These are phyloP conservation scores for Striga asiatica DNA, from an alignment of 257 asterid genomes.

Conservation along the genomic window DNA sequence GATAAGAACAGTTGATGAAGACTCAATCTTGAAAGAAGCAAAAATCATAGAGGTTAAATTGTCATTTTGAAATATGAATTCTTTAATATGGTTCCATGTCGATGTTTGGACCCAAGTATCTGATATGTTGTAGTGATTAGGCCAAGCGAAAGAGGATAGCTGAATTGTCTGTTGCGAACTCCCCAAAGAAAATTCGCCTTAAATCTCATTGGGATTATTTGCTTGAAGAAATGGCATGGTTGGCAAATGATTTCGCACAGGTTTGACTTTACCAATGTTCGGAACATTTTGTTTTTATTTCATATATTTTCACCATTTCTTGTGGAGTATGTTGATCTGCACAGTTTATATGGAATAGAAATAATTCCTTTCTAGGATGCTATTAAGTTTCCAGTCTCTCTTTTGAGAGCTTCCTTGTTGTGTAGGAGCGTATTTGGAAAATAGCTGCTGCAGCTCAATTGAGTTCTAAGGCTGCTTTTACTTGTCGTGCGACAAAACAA, in stretches of 20 bases:
- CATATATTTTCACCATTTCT: conserved; percentile 1
- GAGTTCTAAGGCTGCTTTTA: conserved; percentile 44
- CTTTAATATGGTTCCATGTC: conserved; percentile 4
- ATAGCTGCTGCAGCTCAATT: conserved; percentile 58
- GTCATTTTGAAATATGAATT: conserved; percentile 17
- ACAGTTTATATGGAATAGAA: background rate
- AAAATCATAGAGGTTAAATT: conserved; percentile 61
- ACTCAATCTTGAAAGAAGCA: conserved; percentile 79
- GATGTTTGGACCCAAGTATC: conserved; percentile 22
- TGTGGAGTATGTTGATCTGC: conserved; percentile 4
- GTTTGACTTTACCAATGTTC: conserved; percentile 26
- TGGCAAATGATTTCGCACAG: conserved; percentile 99
- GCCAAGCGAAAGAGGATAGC: conserved; percentile 71
- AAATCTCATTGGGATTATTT: conserved; percentile 90
- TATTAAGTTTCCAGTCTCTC: conserved; percentile 1
- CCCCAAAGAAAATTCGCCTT: conserved; percentile 25
- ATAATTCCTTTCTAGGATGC: conserved; percentile 7
- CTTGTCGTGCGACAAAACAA: conserved; percentile 37
- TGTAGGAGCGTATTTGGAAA: conserved; percentile 92
- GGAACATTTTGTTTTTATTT: conserved; percentile 6
- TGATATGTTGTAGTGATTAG: conserved; percentile 44
- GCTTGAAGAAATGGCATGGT: conserved; percentile 96
- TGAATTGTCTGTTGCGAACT: conserved; percentile 43
- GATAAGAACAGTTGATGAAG: conserved; percentile 53
- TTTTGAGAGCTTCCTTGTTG: conserved; percentile 11